Base-by-base conservation (phyloP, 2,329 filamentous ascomycete genomes). In the Exophiala sp. region DNA sequence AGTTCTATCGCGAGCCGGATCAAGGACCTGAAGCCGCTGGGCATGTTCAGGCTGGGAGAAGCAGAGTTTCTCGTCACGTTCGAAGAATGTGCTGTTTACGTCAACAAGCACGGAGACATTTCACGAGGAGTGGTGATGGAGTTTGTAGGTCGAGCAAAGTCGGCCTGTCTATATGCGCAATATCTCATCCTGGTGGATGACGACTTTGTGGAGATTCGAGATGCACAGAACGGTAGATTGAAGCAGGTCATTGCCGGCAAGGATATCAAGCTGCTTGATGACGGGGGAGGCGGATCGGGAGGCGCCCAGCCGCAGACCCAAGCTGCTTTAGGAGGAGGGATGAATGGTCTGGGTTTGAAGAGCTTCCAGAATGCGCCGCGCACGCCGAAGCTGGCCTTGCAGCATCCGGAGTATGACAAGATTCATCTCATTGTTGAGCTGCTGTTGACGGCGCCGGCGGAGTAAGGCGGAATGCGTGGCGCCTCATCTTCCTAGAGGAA, bases 51-150 rank as follows among this genome's bases (percentile, higher is more conserved):
- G 34, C 81, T 98, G 47, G 90, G 86, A 58, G 87, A 94, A 52
- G 85, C 86, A 49, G 93, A 95, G 66, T 98, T 97, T 69, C 74
- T 98, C 21, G 81, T 96, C 42, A 88, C 86, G 30, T 98, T 97
- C 67, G 87, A 94, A 68, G 89, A 96, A 68, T 97, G 91, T 61
- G 93, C 90, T 14, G 90, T 98, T 7, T 98, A 97, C 64, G 86
- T 97, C 64, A 94, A 98, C 73, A 96, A 97, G 70, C 89, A 97
- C 68, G 93, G 93, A 58, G 93, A 98, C 55, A 88, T 98, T 22
- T 91, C 83, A 32, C 85, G 94, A 39, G 88, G 85, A 22, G 88
- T 97, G 51, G 90, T 97, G 63, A 95, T 98, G 89, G 89, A 97
- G 65, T 98, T 97, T 67, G 93, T 95, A n/a, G 93, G 93, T 59